These are phyloP conservation scores for Thelonectria rubi DNA, from an alignment of 2,329 filamentous ascomycete species.

Conservation along the genomic window DNA sequence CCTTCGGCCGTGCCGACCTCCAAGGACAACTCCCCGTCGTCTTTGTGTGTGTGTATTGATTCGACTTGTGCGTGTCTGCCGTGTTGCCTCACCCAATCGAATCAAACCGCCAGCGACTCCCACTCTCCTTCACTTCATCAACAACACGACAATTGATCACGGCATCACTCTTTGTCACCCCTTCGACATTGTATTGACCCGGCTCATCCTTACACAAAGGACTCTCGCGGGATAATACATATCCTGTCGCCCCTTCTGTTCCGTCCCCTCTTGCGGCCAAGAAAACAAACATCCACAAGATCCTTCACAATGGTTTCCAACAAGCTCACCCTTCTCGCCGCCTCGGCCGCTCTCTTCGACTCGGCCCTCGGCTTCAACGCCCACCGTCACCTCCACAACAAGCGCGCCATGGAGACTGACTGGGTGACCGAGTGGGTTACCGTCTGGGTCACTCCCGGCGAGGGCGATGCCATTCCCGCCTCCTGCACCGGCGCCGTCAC, in stretches of 20 bases:
- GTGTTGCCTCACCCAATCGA: constrained; percentile 26
- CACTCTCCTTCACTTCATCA: constrained; percentile 26
- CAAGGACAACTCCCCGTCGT: constrained; percentile 25
- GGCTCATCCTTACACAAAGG: constrained; percentile 8
- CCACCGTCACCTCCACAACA: constrained; percentile 53
- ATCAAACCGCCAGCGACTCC: constrained; percentile 16
- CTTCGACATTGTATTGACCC: constrained; percentile 4
- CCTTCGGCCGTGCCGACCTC: constrained; percentile 49
- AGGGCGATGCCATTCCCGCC: constrained; percentile 39
- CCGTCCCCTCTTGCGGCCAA: background rate
- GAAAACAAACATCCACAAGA: background rate
- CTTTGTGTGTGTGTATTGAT: constrained; percentile 23
- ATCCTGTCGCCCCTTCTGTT: background rate
- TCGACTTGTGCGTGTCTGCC: constrained; percentile 22
- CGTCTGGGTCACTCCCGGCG: constrained; percentile 49
- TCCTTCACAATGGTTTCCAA: constrained; percentile 54
- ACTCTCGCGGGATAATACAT: background rate
- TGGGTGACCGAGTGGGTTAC: constrained; percentile 55
- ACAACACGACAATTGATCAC: constrained; percentile 16
- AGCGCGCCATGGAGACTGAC: constrained; percentile 47
- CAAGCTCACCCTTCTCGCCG: constrained; percentile 53
- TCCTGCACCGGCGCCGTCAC: constrained; percentile 18
- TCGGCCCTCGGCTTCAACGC: constrained; percentile 54
- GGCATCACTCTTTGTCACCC: constrained; percentile 19
- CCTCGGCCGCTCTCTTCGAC: constrained; percentile 54